phyloP scores from a whole-genome alignment of 148 eudicot genomes.

The Amaranthus cruentus region DNA sequence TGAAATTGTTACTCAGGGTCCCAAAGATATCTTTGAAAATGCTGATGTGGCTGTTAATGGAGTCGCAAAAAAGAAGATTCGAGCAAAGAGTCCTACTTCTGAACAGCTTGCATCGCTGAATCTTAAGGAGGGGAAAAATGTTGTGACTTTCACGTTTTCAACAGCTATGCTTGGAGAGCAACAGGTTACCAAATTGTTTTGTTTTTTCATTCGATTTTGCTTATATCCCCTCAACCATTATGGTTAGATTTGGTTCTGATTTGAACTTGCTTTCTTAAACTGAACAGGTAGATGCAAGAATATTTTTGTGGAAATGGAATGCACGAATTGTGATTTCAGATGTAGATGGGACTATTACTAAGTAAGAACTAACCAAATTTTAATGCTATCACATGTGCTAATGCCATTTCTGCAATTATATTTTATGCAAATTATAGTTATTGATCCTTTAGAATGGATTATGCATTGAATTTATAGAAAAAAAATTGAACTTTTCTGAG shows the following conservation, averaged over 20 bases:
- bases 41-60: slow-evolving; percentile 27
- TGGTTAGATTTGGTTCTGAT: neutral
- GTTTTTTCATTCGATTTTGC: neutral
- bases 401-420: neutral
- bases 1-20: slow-evolving; percentile 24
- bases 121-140: slow-evolving; percentile 75
- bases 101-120: slow-evolving; percentile 81
- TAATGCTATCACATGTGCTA: neutral
- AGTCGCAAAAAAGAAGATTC: slow-evolving; percentile 38
- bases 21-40: slow-evolving; percentile 16
- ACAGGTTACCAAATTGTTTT: slow-evolving; percentile 41
- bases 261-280: slow-evolving; percentile 5
- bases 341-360: slow-evolving; percentile 98
- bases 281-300: slow-evolving; percentile 81
- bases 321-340: slow-evolving; percentile 83
- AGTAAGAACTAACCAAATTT: slow-evolving; percentile 41
- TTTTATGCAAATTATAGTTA: neutral
- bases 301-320: slow-evolving; percentile 93
- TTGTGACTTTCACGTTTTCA: slow-evolving; percentile 66
- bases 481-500: neutral
- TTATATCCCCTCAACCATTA: neutral
- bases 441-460: neutral
- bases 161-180: slow-evolving; percentile 78
- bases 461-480: too few species aligned
- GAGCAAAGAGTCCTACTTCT: slow-evolving; percentile 62